Conservation (phyloP, 2,329 filamentous ascomycete species). For the Chaetomiaceae sp. region DNA sequence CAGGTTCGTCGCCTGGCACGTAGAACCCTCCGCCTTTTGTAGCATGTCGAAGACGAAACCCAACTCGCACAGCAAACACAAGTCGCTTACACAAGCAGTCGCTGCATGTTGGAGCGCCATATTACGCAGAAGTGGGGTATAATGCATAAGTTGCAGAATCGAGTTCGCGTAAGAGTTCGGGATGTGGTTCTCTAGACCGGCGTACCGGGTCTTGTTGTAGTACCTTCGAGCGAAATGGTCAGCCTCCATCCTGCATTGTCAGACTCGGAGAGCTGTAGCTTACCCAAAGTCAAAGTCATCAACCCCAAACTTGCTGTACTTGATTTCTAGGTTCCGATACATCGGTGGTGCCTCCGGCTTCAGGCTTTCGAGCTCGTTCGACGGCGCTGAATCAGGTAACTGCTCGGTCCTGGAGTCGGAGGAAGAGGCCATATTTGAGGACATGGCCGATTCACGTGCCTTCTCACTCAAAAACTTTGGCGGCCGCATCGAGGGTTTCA, state of each 20-base stretch:
- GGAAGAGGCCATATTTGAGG: conserved; percentile 39
- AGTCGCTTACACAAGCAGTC: conserved; percentile 74
- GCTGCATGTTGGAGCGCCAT: conserved; percentile 84
- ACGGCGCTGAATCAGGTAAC: conserved; percentile 58
- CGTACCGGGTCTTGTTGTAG: conserved; percentile 90
- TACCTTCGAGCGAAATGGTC: conserved; percentile 47
- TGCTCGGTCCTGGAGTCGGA: conserved; percentile 49
- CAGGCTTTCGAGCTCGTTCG: conserved; percentile 63
- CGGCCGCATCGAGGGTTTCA: conserved; percentile 61
- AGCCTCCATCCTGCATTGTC: not conserved
- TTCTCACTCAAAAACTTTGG: conserved; percentile 96
- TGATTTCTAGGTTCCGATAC: conserved; percentile 94
- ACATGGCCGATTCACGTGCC: conserved; percentile 61
- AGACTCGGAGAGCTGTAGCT: conserved; percentile 28
- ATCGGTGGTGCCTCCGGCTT: conserved; percentile 80
- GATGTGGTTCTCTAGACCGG: conserved; percentile 92
- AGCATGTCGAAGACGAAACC: conserved; percentile 98
- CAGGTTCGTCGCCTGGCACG: conserved; percentile 94
- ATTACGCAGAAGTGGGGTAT: conserved; percentile 84
- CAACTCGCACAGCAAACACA: conserved; percentile 87
- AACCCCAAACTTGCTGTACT: conserved; percentile 98
- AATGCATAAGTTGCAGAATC: conserved; percentile 84
- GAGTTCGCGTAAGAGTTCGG: conserved; percentile 95
- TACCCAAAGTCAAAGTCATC: conserved; percentile 97
- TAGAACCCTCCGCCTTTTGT: conserved; percentile 87